A percentile compares a stretch with the other conserved stretches of the same genome.
Conservation (phyloP, 768 basidiomycete species). For the Boletus huronensis region DNA sequence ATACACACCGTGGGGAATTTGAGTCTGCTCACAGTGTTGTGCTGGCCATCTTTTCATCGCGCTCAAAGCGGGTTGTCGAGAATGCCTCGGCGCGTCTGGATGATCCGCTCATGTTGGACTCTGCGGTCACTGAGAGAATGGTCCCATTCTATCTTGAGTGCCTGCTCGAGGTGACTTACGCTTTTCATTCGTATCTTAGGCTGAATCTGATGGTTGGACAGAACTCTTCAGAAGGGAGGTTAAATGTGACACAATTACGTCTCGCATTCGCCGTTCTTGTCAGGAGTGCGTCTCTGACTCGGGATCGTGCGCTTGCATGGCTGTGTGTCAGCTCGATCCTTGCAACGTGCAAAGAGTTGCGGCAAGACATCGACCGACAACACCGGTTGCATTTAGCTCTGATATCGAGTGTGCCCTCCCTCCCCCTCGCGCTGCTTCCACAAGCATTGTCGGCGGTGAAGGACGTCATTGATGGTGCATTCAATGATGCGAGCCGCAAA, state of each 20-base stretch:
- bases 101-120: slow-evolving; percentile 18
- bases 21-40: slow-evolving; percentile 86
- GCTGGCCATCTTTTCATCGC: slow-evolving; percentile 66
- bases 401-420: slow-evolving; percentile 60
- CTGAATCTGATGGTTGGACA: slow-evolving; percentile 24
- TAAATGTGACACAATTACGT: slow-evolving; percentile 63
- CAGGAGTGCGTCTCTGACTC: slow-evolving; percentile 48
- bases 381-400: slow-evolving; percentile 65
- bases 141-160: slow-evolving; percentile 73
- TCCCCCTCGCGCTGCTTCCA: slow-evolving; percentile 55
- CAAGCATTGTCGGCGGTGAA: slow-evolving; percentile 50
- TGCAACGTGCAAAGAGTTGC: slow-evolving; percentile 37
- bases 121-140: slow-evolving; percentile 49
- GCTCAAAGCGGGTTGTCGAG: slow-evolving; percentile 39
- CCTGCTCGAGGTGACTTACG: slow-evolving; percentile 58
- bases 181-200: neutral
- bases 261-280: slow-evolving; percentile 76
- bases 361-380: slow-evolving; percentile 22
- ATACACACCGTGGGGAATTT: slow-evolving; percentile 67
- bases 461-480: slow-evolving; percentile 30
- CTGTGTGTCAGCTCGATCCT: slow-evolving; percentile 61
- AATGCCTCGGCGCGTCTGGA: slow-evolving; percentile 1
- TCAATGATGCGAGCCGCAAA: slow-evolving; percentile 30
- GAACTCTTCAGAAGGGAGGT: slow-evolving; percentile 60
- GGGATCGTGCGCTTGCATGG: slow-evolving; percentile 54